A percentile compares a stretch with the other conserved stretches of the same genome.
Evolutionary conservation across 73 alveolate species (phyloP).

Genomic region (Paramecium sonneborni): DNA sequence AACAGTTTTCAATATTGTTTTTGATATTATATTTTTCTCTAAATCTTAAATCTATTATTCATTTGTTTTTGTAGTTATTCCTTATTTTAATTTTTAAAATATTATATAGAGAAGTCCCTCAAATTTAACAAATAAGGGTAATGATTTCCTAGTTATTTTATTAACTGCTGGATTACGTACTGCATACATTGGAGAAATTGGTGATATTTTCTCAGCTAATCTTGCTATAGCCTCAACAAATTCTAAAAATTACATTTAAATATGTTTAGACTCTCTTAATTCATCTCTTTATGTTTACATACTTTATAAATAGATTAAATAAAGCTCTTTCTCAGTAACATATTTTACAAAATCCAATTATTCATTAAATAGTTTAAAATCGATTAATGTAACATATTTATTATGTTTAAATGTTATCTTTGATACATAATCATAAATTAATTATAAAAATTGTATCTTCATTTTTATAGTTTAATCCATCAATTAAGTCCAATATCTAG

Average conservation of each 20-base stretch:
- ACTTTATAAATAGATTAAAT: slow-evolving; percentile 75
- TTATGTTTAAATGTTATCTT: slow-evolving; percentile 47
- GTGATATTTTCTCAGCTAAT: slow-evolving; percentile 72
- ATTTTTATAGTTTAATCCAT: slow-evolving; percentile 26
- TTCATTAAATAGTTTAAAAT: background rate
- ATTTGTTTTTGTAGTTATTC: background rate
- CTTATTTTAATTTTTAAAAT: background rate
- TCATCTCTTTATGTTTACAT: slow-evolving; percentile 82
- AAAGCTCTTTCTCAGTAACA: slow-evolving; percentile 78
- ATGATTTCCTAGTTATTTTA: slow-evolving; percentile 1
- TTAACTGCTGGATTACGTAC: background rate
- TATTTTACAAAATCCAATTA: slow-evolving; percentile 11
- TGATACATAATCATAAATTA: slow-evolving; percentile 16
- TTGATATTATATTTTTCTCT: background rate
- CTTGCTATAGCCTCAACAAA: slow-evolving; percentile 85
- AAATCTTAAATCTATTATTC: background rate
- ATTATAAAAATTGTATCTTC: background rate
- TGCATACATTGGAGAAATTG: slow-evolving; percentile 52
- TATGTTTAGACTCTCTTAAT: slow-evolving; percentile 71
- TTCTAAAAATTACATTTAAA: slow-evolving; percentile 76
- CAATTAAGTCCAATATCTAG: slow-evolving; percentile 43
- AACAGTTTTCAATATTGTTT: slow-evolving; percentile 2
- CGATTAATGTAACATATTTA: slow-evolving; percentile 29
- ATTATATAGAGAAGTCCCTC: slow-evolving; percentile 23
- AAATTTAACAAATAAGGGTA: slow-evolving; percentile 47